These are phyloP conservation scores for Apiotrichum veenhuisii DNA, from an alignment of 1,284 basidiomycete species.

Conservation along the genomic window DNA sequence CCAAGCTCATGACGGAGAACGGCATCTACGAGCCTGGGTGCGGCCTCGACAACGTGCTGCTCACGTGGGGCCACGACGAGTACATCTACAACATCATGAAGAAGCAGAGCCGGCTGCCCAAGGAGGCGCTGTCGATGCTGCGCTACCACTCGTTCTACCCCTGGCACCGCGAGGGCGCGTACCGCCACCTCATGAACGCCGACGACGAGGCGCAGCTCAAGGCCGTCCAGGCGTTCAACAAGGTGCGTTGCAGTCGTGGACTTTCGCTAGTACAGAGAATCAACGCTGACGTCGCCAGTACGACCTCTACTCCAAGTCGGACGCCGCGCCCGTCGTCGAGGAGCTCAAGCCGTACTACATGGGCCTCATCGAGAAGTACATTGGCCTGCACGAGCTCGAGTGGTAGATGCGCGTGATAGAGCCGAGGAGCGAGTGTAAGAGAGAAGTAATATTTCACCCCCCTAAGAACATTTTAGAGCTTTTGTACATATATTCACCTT, in stretches of 20 bases:
- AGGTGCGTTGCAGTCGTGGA: constrained; percentile 52
- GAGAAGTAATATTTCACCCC: background rate
- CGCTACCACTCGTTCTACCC: constrained; percentile 93
- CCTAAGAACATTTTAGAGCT: background rate
- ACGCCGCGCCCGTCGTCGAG: constrained; percentile 60
- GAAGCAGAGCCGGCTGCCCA: constrained; percentile 57
- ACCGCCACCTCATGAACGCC: constrained; percentile 67
- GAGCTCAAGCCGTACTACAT: constrained; percentile 74
- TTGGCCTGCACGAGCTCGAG: constrained; percentile 64
- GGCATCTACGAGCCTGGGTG: constrained; percentile 77
- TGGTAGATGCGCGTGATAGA: constrained; percentile 66
- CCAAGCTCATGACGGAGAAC: constrained; percentile 66
- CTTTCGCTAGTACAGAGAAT: background rate
- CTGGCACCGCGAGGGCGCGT: constrained; percentile 84
- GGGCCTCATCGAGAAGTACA: constrained; percentile 60
- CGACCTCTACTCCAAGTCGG: constrained; percentile 79
- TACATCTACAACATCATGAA: constrained; percentile 32
- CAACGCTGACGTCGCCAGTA: constrained; percentile 49
- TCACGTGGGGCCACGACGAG: constrained; percentile 84
- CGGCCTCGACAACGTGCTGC: constrained; percentile 83
- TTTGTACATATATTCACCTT: background rate
- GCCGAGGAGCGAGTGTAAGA: background rate
- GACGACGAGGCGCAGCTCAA: constrained; percentile 49
- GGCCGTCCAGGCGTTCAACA: constrained; percentile 47
- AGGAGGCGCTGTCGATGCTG: constrained; percentile 83